Evolutionary conservation across 192 early-diverging fungal species (phyloP).

Genomic region (Coemansia sp.): DNA sequence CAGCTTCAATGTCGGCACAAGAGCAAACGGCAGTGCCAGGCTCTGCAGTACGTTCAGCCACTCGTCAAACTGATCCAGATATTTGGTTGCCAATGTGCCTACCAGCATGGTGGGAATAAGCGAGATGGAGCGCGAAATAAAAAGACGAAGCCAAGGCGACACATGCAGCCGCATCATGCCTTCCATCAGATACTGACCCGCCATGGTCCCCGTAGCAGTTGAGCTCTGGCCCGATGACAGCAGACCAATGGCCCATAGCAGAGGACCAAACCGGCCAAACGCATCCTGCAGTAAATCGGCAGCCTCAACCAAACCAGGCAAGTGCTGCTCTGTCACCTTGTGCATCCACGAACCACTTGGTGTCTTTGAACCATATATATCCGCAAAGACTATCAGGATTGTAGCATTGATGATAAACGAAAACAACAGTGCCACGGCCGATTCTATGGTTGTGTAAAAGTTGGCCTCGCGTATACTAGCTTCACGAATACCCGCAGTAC

Average conservation of each 20-base stretch:
- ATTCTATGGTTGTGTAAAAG: slow-evolving; percentile 65
- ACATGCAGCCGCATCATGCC: slow-evolving; percentile 67
- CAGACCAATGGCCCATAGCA: slow-evolving; percentile 80
- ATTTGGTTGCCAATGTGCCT: slow-evolving; percentile 53
- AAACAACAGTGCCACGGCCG: slow-evolving; percentile 55
- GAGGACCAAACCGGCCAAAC: slow-evolving; percentile 59
- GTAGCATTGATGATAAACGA: slow-evolving; percentile 68
- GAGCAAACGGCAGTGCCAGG: slow-evolving; percentile 60
- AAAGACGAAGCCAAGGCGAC: slow-evolving; percentile 60
- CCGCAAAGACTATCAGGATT: slow-evolving; percentile 65
- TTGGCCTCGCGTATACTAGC: slow-evolving; percentile 64
- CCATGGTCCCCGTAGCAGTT: slow-evolving; percentile 87
- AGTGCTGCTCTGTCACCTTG: slow-evolving; percentile 21
- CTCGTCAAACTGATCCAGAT: slow-evolving; percentile 65
- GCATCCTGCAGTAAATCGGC: slow-evolving; percentile 54
- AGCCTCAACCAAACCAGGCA: slow-evolving; percentile 64
- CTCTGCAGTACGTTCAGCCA: slow-evolving; percentile 68
- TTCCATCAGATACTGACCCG: slow-evolving; percentile 86
- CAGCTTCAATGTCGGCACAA: slow-evolving; percentile 62
- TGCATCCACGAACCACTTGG: too few species aligned
- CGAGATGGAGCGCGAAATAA: slow-evolving; percentile 58
- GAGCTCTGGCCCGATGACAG: slow-evolving; percentile 79
- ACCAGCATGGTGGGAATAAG: slow-evolving; percentile 66
- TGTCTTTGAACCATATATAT: slow-evolving; percentile 23
- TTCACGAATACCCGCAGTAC: slow-evolving; percentile 22